Conservation (phyloP, 2,329 filamentous ascomycete genomes). For the Chrysoporthe deuterocubensis region DNA sequence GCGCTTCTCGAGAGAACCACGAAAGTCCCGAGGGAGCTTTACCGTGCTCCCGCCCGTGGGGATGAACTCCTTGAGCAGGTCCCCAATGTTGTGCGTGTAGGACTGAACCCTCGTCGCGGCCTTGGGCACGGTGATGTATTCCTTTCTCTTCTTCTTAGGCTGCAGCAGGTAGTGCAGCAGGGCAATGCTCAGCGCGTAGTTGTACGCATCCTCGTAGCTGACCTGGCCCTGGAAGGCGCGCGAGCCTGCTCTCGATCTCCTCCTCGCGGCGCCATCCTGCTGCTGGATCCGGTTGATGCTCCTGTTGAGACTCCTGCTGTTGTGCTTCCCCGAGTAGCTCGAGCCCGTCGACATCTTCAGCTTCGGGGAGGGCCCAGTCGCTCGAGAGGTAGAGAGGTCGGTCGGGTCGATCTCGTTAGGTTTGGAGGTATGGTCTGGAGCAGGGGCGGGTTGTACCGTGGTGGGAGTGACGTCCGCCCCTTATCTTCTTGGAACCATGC, state of each 20-base stretch:
- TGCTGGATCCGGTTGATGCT: slow-evolving; percentile 50
- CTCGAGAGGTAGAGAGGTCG: slow-evolving; percentile 16
- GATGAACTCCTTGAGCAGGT: slow-evolving; percentile 86
- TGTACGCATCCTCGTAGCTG: slow-evolving; percentile 82
- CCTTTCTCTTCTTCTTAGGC: slow-evolving; percentile 85
- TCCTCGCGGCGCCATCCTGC: slow-evolving; percentile 38
- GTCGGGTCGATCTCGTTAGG: background rate
- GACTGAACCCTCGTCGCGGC: slow-evolving; percentile 66
- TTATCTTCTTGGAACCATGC: slow-evolving; percentile 27
- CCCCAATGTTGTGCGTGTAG: slow-evolving; percentile 67
- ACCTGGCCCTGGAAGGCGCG: slow-evolving; percentile 52
- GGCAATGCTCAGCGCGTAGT: slow-evolving; percentile 85
- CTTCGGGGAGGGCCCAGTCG: background rate
- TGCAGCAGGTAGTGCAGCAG: slow-evolving; percentile 93
- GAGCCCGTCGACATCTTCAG: slow-evolving; percentile 56
- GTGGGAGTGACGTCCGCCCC: slow-evolving; percentile 29
- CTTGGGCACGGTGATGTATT: slow-evolving; percentile 74
- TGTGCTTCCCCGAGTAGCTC: slow-evolving; percentile 50
- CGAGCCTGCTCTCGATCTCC: slow-evolving; percentile 49
- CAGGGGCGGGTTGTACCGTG: slow-evolving; percentile 23
- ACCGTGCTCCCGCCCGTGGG: slow-evolving; percentile 44
- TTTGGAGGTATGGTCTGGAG: background rate
- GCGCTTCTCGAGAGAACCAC: slow-evolving; percentile 64
- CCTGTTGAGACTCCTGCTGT: slow-evolving; percentile 48
- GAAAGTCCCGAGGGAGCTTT: slow-evolving; percentile 63